phyloP scores from a whole-genome alignment of 78 protist genomes.

The Dictyostelium brefeldianum region DNA sequence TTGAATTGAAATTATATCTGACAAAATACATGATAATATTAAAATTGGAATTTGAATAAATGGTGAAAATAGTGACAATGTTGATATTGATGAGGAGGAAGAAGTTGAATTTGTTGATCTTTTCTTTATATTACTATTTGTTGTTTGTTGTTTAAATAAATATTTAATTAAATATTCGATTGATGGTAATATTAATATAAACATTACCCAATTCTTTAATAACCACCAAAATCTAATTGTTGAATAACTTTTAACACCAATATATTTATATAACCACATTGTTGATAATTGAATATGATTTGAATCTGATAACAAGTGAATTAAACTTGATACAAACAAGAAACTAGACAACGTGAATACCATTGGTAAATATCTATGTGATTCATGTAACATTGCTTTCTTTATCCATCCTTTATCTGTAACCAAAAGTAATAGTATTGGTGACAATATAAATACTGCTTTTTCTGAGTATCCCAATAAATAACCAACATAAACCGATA shows the following conservation, averaged over 20 bases:
- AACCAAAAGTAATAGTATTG: slow-evolving; percentile 30
- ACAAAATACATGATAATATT: not conserved
- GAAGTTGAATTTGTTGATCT: not conserved
- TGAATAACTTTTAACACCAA: not conserved
- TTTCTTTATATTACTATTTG: not conserved
- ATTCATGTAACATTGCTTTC: slow-evolving; percentile 5
- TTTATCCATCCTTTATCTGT: not conserved
- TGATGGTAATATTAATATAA: slow-evolving; percentile 12
- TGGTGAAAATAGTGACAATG: not conserved
- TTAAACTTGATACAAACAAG: not conserved
- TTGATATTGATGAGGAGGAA: not conserved
- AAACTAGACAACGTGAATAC: not conserved
- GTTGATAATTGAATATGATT: not conserved
- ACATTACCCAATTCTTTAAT: slow-evolving; percentile 37
- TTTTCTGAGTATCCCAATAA: slow-evolving; percentile 22
- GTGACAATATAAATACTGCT: slow-evolving; percentile 39
- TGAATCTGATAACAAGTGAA: not conserved
- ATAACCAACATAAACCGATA: not conserved
- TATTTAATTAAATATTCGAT: not conserved
- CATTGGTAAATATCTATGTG: slow-evolving; percentile 56
- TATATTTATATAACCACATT: slow-evolving; percentile 21
- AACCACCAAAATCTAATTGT: slow-evolving; percentile 24
- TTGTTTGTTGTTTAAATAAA: not conserved
- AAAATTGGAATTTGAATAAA: slow-evolving; percentile 12
- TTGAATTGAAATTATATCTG: slow-evolving; percentile 35